Percentiles rank a stretch among this genome's conserved stretches.
These are phyloP conservation scores for Mortierella claussenii DNA, from an alignment of 192 early-diverging fungal genomes.

Conservation along the genomic window DNA sequence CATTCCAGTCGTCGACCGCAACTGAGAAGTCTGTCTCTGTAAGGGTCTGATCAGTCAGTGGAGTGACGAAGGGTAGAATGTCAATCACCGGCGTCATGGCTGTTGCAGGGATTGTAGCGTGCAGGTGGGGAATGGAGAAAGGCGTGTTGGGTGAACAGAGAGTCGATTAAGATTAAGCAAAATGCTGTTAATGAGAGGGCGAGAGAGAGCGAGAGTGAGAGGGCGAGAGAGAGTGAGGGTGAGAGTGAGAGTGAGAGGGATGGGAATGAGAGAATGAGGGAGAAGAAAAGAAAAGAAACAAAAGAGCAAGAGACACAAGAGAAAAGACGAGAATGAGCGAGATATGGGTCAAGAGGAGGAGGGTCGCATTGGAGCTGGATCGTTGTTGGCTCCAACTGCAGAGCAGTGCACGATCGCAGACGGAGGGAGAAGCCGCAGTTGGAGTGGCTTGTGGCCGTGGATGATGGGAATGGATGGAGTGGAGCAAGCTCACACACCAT, in stretches of 20 bases:
- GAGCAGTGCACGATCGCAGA: too few relatives aligned
- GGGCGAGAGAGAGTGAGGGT: background rate
- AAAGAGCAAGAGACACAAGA: slow-evolving; percentile 1
- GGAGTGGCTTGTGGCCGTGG: too few relatives aligned
- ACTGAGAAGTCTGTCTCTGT: slow-evolving; percentile 42
- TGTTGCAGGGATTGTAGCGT: too few relatives aligned
- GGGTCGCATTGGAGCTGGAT: too few relatives aligned
- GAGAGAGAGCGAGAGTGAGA: background rate
- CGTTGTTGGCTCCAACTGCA: too few relatives aligned
- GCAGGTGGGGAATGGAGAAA: too few relatives aligned
- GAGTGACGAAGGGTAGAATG: slow-evolving; percentile 46
- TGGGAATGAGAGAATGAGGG: background rate
- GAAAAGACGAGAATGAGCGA: slow-evolving; percentile 2
- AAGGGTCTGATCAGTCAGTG: slow-evolving; percentile 28
- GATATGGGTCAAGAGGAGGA: too few relatives aligned
- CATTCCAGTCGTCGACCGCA: slow-evolving; percentile 53
- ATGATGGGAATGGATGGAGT: too few relatives aligned
- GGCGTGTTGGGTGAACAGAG: too few relatives aligned
- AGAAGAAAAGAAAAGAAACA: background rate
- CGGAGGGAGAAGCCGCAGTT: too few relatives aligned
- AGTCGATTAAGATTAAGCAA: too few relatives aligned
- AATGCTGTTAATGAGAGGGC: background rate
- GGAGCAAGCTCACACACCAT: too few relatives aligned
- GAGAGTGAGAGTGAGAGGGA: background rate
- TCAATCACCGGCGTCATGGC: slow-evolving; percentile 20